Conservation (phyloP, 306 rosid genomes). For the Glycyrrhiza uralensis region DNA sequence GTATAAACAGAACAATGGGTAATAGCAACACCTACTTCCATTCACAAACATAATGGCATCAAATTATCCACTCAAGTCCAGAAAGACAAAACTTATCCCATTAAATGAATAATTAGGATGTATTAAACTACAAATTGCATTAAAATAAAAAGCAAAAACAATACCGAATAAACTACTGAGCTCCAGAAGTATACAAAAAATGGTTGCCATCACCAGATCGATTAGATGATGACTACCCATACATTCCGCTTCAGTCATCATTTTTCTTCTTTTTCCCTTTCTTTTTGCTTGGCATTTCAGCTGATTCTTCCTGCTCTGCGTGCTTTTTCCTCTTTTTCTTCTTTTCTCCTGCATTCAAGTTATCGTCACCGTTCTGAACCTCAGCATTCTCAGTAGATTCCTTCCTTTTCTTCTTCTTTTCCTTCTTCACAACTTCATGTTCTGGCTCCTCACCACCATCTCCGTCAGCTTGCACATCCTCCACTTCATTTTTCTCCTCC, state of each 20-base stretch:
- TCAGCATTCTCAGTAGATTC: conserved; percentile 11
- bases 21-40: not conserved
- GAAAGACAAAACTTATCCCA: not conserved
- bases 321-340: conserved; percentile 45
- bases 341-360: conserved; percentile 32
- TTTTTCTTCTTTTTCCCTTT: conserved; percentile 41
- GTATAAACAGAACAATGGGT: not conserved
- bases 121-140: conserved; percentile 21
- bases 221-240: conserved; percentile 2
- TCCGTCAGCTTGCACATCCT: conserved; percentile 25
- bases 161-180: conserved; percentile 21
- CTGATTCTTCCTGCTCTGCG: conserved; percentile 21
- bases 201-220: conserved; percentile 21
- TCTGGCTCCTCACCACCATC: conserved; percentile 27
- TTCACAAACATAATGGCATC: conserved; percentile 15
- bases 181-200: conserved; percentile 31
- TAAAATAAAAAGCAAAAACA: not conserved
- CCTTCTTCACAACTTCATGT: conserved; percentile 33
- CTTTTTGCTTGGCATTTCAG: conserved; percentile 37
- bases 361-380: conserved; percentile 36
- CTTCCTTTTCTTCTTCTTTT: conserved; percentile 42
- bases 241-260: not conserved
- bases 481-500: conserved; percentile 17
- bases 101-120: conserved; percentile 2
- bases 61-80: conserved; percentile 9